phyloP scores from a whole-genome alignment of 2,329 filamentous ascomycete genomes.

The Botryosphaeria agaves region DNA sequence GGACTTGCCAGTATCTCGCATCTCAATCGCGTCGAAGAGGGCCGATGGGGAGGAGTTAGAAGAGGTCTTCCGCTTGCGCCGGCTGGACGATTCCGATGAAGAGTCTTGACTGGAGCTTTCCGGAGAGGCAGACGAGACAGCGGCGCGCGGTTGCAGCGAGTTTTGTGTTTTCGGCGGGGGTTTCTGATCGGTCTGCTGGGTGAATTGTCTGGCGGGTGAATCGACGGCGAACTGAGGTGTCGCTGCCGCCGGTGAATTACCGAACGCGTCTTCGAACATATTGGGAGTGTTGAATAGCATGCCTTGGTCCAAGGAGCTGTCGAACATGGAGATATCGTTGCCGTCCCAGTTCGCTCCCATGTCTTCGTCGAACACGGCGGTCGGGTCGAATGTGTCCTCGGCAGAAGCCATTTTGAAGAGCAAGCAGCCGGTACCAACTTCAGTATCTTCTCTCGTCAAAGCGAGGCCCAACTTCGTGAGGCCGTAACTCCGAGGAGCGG shows the following conservation, averaged over 20 bases:
- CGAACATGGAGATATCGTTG: neutral
- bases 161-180: neutral
- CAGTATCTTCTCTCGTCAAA: no score
- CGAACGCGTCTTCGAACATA: no score
- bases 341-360: neutral
- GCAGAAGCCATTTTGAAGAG: no score
- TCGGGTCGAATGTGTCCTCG: no score
- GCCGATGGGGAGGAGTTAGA: conserved; percentile 17
- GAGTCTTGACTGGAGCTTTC: conserved; percentile 25
- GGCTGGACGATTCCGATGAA: conserved; percentile 21
- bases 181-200: neutral
- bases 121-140: conserved; percentile 13
- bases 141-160: conserved; percentile 5
- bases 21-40: conserved; percentile 2
- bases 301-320: neutral
- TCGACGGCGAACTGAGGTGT: neutral
- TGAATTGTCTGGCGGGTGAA: neutral
- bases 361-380: neutral
- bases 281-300: neutral
- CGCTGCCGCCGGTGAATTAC: neutral
- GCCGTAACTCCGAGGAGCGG: no score
- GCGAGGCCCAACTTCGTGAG: no score
- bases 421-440: no score
- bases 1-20: no score
- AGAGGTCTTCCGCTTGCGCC: conserved; percentile 21